These are phyloP conservation scores for Colletotrichum scovillei DNA, from an alignment of 2,329 filamentous ascomycete genomes.

Conservation along the genomic window DNA sequence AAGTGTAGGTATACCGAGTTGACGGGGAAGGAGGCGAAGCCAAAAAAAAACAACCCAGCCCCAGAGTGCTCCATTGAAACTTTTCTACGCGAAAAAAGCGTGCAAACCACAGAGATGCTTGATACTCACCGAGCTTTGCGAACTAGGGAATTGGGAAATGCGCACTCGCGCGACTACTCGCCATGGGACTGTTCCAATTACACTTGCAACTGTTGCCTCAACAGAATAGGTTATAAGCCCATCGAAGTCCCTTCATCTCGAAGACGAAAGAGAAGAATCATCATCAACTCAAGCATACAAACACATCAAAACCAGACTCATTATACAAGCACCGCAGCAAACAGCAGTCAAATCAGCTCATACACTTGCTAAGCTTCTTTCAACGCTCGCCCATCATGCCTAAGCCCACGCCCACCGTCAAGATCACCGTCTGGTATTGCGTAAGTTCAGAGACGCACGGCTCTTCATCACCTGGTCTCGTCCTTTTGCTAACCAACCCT, in stretches of 20 bases:
- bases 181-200: background rate
- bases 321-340: too few relatives aligned
- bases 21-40: slow-evolving; percentile 3
- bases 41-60: background rate
- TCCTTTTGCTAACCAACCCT: background rate
- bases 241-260: background rate
- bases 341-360: background rate
- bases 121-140: background rate
- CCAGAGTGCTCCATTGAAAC: background rate
- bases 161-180: background rate
- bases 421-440: background rate
- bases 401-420: background rate
- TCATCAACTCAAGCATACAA: background rate
- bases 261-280: background rate
- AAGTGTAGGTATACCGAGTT: background rate
- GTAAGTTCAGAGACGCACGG: background rate
- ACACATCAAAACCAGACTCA: background rate
- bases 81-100: background rate
- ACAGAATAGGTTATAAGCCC: background rate
- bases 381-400: background rate
- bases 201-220: background rate
- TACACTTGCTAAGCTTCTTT: background rate
- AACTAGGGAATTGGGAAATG: background rate
- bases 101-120: background rate
- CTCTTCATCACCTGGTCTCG: too few relatives aligned